phyloP scores from a whole-genome alignment of 2,329 filamentous ascomycete genomes.

The Ophiosphaerella narmari region DNA sequence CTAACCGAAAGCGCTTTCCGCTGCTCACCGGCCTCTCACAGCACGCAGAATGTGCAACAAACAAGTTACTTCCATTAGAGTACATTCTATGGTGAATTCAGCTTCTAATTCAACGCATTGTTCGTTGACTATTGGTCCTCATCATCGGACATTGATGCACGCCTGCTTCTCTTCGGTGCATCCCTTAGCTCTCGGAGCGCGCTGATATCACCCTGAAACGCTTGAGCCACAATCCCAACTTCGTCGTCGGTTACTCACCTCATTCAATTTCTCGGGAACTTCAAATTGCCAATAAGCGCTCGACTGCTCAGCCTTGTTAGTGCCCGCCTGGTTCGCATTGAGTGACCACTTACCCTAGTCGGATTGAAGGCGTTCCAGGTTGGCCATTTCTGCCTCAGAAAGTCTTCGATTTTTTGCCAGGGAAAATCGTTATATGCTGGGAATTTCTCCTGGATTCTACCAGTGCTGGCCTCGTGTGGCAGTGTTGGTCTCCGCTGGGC shows the following conservation, averaged over 20 bases:
- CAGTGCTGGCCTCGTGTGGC: slow-evolving; percentile 3
- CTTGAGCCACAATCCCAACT: slow-evolving; percentile 4
- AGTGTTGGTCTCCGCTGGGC: slow-evolving; percentile 11
- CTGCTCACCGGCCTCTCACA: slow-evolving; percentile 1
- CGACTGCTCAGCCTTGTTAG: slow-evolving; percentile 8
- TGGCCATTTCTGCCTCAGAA: slow-evolving; percentile 12
- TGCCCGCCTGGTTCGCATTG: background rate
- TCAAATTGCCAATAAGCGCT: slow-evolving; percentile 20
- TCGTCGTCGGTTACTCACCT: slow-evolving; percentile 8
- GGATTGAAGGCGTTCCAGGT: slow-evolving; percentile 16
- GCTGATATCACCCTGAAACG: slow-evolving; percentile 9
- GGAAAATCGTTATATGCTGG: slow-evolving; percentile 18
- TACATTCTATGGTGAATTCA: too few species aligned
- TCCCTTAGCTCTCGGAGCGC: slow-evolving; percentile 14
- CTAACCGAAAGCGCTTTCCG: background rate
- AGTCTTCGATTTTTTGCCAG: slow-evolving; percentile 21
- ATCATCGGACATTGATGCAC: slow-evolving; percentile 6
- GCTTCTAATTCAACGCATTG: too few species aligned
- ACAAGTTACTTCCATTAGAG: too few species aligned
- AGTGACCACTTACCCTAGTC: slow-evolving; percentile 1
- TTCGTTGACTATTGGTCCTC: background rate
- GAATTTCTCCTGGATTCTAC: slow-evolving; percentile 14
- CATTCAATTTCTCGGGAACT: slow-evolving; percentile 12
- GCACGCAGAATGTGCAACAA: too few species aligned
- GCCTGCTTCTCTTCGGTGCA: slow-evolving; percentile 1